Percentiles rank a stretch among this genome's conserved stretches.
phyloP scores from a whole-genome alignment of 805 yeast species.

The Sungouiella blattae region DNA sequence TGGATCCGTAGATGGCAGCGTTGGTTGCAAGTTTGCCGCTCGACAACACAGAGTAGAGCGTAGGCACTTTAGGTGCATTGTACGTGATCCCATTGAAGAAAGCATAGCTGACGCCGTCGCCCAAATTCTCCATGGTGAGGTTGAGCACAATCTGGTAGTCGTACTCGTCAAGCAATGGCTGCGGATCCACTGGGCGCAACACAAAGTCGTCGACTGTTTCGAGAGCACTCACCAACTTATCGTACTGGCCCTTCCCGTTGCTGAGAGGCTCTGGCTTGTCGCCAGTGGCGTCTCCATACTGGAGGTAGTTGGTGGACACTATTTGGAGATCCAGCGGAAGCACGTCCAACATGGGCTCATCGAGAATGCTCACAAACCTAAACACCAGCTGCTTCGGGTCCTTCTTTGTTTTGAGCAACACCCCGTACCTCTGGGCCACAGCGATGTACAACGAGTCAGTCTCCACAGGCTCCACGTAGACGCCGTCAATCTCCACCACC shows the following conservation, averaged over 20 bases:
- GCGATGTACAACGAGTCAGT: constrained; percentile 60
- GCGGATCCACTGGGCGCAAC: constrained; percentile 59
- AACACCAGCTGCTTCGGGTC: constrained; percentile 33
- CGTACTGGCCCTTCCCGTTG: constrained; percentile 29
- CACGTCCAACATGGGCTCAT: constrained; percentile 64
- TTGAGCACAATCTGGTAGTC: constrained; percentile 59
- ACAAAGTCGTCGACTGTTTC: constrained; percentile 66
- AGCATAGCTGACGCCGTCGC: constrained; percentile 74
- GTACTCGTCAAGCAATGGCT: constrained; percentile 50
- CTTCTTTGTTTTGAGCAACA: constrained; percentile 59
- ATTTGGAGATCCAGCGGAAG: constrained; percentile 57
- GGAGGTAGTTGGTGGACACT: constrained; percentile 52
- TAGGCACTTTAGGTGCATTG: constrained; percentile 67
- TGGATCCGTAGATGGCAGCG: constrained; percentile 67
- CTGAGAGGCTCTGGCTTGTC: constrained; percentile 23
- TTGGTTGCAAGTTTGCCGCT: constrained; percentile 57
- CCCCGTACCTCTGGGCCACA: constrained; percentile 80
- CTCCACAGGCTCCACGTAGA: constrained; percentile 54
- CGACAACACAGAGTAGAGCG: constrained; percentile 59
- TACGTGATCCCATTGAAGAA: constrained; percentile 68
- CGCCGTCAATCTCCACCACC: constrained; percentile 45
- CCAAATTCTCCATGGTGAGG: constrained; percentile 64
- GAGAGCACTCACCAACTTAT: constrained; percentile 29
- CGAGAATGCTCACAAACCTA: constrained; percentile 60
- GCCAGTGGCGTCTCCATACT: constrained; percentile 40